phyloP scores from a whole-genome alignment of 345 rosid species.

The Syzygium aromaticum region DNA sequence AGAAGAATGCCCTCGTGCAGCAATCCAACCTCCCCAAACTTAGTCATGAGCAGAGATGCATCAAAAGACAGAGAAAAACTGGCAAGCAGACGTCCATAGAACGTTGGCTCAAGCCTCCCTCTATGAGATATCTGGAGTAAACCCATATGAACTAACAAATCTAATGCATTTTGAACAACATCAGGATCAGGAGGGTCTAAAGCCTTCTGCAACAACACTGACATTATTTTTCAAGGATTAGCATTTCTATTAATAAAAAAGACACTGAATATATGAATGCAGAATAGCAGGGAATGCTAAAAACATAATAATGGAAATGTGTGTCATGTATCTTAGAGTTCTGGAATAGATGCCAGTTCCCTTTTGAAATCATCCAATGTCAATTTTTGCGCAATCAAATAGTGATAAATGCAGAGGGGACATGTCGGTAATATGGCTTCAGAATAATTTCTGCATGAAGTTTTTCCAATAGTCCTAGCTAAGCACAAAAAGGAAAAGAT shows the following conservation, averaged over 20 bases:
- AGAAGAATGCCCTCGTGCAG: conserved; percentile 82
- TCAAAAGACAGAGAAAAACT: conserved; percentile 79
- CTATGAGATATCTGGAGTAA: conserved; percentile 51
- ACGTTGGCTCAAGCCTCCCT: conserved; percentile 78
- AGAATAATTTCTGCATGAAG: background rate
- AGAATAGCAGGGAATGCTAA: background rate
- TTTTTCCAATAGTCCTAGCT: background rate
- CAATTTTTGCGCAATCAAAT: background rate
- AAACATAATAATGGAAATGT: background rate
- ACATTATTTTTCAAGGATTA: conserved; percentile 16
- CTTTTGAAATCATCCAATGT: background rate
- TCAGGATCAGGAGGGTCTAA: conserved; percentile 71
- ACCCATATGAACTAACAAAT: conserved; percentile 41
- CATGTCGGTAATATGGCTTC: background rate
- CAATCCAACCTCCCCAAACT: conserved; percentile 79
- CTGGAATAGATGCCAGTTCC: background rate
- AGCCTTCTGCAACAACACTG: conserved; percentile 76
- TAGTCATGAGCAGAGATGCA: conserved; percentile 61
- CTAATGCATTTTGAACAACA: conserved; percentile 66
- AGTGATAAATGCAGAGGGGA: background rate
- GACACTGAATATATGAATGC: background rate
- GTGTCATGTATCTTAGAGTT: background rate
- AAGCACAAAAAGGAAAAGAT: background rate
- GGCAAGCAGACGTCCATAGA: conserved; percentile 81
- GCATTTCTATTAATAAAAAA: background rate